phyloP scores from a whole-genome alignment of 495 filamentous ascomycete genomes.

The Amniculicola lignicola region DNA sequence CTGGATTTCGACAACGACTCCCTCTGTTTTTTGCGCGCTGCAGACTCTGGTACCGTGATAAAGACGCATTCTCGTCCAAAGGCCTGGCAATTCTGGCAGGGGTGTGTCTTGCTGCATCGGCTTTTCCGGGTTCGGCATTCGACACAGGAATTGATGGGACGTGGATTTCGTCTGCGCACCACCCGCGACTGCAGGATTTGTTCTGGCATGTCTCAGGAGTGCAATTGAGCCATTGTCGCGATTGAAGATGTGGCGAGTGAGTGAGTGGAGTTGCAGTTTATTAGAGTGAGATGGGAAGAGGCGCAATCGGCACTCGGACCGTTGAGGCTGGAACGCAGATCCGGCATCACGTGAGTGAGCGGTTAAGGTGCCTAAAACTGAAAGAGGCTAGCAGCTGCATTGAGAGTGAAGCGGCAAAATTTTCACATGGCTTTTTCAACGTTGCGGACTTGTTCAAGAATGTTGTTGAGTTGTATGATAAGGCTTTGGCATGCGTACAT shows the following conservation, averaged over 20 bases:
- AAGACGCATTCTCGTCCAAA: slow-evolving; percentile 35
- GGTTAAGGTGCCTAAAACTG: too few species aligned
- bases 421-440: too few species aligned
- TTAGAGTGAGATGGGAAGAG: slow-evolving; percentile 1
- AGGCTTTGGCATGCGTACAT: too few species aligned
- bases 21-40: slow-evolving; percentile 24
- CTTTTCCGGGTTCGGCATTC: slow-evolving; percentile 30
- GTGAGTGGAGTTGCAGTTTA: too few species aligned
- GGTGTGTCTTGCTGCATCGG: slow-evolving; percentile 33
- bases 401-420: too few species aligned
- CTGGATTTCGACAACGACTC: slow-evolving; percentile 17
- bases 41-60: slow-evolving; percentile 30
- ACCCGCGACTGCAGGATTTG: slow-evolving; percentile 29
- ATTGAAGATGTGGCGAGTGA: slow-evolving; percentile 1
- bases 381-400: too few species aligned
- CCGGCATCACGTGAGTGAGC: slow-evolving; percentile 16
- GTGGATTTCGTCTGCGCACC: slow-evolving; percentile 32
- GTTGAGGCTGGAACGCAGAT: neutral
- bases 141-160: slow-evolving; percentile 35
- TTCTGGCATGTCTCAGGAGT: slow-evolving; percentile 28
- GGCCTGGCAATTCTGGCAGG: slow-evolving; percentile 34
- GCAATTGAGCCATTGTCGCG: slow-evolving; percentile 15
- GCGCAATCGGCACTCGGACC: slow-evolving; percentile 20
- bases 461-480: too few species aligned
- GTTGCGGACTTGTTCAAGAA: too few species aligned